Base-by-base conservation (phyloP, 495 filamentous ascomycete species). In the Usnea hakonensis region DNA sequence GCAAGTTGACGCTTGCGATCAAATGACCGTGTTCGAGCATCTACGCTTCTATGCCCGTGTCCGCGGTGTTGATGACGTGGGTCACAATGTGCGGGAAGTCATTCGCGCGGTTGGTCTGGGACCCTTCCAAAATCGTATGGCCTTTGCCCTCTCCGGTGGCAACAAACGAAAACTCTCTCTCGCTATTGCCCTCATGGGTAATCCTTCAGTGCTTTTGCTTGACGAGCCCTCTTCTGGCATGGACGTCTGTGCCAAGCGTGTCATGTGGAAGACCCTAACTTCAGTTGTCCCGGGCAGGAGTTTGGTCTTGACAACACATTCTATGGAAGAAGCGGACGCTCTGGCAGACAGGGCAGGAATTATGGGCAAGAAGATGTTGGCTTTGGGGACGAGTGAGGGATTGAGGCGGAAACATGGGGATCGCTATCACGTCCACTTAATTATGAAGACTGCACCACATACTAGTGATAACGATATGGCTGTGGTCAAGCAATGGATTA, bases 401-500 rank as follows among this genome's bases (percentile, higher is more conserved):
- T 65, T 78, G 17, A 69, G 75, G 30, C 43, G 62, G 32, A 74
- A 74, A 60, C 72, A 76, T 55, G 76, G 76, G 11, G 73, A 76
- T 58, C 67, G 69, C 37, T 74, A 76, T 44, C 71, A 77, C 57
- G 73, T 78, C 26, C 76, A 78, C 61, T 73, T 95, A 4, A 87
- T 94, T n/a, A 86, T 86, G 67, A 78, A 76, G 37, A 79, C 81
- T 17, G 90, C 91, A 19, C 90, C 90, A 7, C 78, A 85, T 66
- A 91, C 87, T 5, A 73, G 76, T 0, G 76, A 79, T 1, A 79
- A 74, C n/a, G 87, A 90, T 61, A 90, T 90, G 78, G 71, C 78
- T 4, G 69, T 71, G 28, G 75, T 93, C 36, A 78, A 83, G 62
- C 23, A 52, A 0, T 95, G 88, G 87, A 79, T 93, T 11, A 21